phyloP scores from a whole-genome alignment of 2,329 filamentous ascomycete genomes.

The Aspergillus fructus region DNA sequence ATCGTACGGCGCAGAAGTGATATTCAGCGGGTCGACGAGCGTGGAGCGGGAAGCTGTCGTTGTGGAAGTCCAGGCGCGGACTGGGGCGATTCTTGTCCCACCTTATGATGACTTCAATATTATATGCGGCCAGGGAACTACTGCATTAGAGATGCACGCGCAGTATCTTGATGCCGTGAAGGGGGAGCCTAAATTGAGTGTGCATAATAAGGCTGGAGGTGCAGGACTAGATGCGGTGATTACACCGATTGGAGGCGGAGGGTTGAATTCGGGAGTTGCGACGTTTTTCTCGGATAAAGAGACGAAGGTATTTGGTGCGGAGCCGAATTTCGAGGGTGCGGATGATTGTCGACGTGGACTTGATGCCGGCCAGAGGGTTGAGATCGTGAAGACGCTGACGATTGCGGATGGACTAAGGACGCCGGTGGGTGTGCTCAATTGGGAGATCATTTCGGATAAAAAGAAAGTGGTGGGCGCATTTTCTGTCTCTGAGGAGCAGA shows the following conservation, averaged over 20 bases:
- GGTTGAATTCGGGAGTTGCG: conserved; percentile 80
- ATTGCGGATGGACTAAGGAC: conserved; percentile 88
- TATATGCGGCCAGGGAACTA: conserved; percentile 89
- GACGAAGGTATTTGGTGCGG: conserved; percentile 79
- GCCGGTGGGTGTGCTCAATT: conserved; percentile 73
- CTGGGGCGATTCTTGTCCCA: conserved; percentile 76
- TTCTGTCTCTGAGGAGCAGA: conserved; percentile 78
- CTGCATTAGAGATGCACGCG: conserved; percentile 75
- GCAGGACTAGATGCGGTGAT: conserved; percentile 67
- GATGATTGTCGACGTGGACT: conserved; percentile 79
- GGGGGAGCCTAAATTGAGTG: conserved; percentile 26
- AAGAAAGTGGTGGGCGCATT: conserved; percentile 70
- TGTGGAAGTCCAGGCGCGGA: conserved; percentile 65
- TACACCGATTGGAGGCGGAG: conserved; percentile 82
- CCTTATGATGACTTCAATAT: conserved; percentile 93
- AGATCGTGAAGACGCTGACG: conserved; percentile 70
- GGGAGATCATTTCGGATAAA: conserved; percentile 71
- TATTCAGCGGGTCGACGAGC: conserved; percentile 79
- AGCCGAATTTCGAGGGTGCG: conserved; percentile 77
- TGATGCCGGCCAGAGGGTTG: conserved; percentile 62
- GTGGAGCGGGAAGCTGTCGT: conserved; percentile 79
- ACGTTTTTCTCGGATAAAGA: conserved; percentile 68
- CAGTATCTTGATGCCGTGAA: conserved; percentile 63
- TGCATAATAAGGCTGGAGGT: conserved; percentile 19
- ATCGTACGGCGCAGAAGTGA: conserved; percentile 72